Evolutionary conservation across 192 early-diverging fungal species (phyloP).

Genomic region (Neocallimastix lanati): DNA sequence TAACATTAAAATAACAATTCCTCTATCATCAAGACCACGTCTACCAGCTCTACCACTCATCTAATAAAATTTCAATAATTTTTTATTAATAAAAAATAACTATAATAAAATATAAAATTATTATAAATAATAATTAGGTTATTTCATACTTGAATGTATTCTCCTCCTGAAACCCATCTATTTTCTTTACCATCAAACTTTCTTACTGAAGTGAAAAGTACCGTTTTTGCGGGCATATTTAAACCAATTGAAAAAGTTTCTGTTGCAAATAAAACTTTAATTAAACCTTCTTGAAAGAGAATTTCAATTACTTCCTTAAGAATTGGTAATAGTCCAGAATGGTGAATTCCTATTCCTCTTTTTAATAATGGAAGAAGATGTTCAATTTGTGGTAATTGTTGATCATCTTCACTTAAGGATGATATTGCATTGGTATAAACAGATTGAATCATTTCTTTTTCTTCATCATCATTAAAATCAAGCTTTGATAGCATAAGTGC

Average conservation of each 20-base stretch:
- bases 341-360: constrained; percentile 92
- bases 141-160: constrained; percentile 67
- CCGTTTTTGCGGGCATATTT: constrained; percentile 98
- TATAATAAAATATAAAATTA: no score
- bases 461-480: constrained; percentile 76
- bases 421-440: constrained; percentile 79
- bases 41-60: constrained; percentile 97
- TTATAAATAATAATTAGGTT: no score
- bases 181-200: constrained; percentile 83
- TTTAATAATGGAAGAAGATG: constrained; percentile 76
- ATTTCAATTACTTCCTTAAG: constrained; percentile 95
- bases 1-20: constrained; percentile 91
- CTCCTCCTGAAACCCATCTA: constrained; percentile 67
- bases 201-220: constrained; percentile 80
- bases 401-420: constrained; percentile 73
- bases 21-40: constrained; percentile 89
- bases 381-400: constrained; percentile 74
- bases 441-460: constrained; percentile 61
- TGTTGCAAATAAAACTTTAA: constrained; percentile 96
- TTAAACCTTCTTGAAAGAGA: constrained; percentile 86
- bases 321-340: constrained; percentile 86
- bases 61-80: no score
- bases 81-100: no score
- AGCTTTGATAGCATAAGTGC: constrained; percentile 81
- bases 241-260: constrained; percentile 98